A percentile compares a stretch with the other conserved stretches of the same genome.
These are phyloP conservation scores for Populus deltoides DNA, from an alignment of 345 rosid species.

Conservation along the genomic window DNA sequence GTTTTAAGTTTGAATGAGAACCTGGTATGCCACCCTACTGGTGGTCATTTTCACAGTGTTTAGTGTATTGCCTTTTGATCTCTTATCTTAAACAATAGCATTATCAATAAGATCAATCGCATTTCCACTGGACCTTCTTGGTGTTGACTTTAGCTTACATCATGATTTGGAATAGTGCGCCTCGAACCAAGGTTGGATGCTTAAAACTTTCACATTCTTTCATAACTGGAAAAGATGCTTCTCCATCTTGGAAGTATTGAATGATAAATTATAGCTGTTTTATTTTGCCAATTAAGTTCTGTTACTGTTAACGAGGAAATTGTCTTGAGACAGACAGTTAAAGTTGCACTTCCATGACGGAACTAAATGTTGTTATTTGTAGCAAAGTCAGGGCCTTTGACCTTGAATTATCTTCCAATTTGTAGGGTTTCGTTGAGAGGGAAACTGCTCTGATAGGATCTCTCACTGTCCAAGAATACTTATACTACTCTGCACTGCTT, in stretches of 20 bases:
- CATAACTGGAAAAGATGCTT: neutral
- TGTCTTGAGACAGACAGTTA: constrained; percentile 1
- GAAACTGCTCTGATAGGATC: constrained; percentile 78
- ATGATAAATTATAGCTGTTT: neutral
- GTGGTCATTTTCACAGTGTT: neutral
- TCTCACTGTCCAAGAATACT: constrained; percentile 85
- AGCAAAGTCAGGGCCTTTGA: constrained; percentile 12
- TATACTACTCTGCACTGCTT: constrained; percentile 92
- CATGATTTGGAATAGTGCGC: neutral
- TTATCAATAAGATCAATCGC: neutral
- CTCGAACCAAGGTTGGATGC: neutral
- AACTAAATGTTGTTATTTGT: neutral
- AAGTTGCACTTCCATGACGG: neutral
- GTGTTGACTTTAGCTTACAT: neutral
- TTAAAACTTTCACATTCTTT: neutral
- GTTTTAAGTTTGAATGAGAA: neutral
- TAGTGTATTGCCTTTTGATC: neutral
- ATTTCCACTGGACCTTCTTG: neutral
- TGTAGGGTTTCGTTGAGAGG: constrained; percentile 90
- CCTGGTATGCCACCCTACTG: neutral
- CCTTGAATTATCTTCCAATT: constrained; percentile 16
- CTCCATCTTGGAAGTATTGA: neutral
- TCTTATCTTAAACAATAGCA: neutral
- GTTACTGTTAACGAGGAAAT: neutral
- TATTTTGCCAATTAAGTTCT: neutral